Base-by-base conservation (phyloP, 108 stramenopile species). In the Cyclotella cryptica region DNA sequence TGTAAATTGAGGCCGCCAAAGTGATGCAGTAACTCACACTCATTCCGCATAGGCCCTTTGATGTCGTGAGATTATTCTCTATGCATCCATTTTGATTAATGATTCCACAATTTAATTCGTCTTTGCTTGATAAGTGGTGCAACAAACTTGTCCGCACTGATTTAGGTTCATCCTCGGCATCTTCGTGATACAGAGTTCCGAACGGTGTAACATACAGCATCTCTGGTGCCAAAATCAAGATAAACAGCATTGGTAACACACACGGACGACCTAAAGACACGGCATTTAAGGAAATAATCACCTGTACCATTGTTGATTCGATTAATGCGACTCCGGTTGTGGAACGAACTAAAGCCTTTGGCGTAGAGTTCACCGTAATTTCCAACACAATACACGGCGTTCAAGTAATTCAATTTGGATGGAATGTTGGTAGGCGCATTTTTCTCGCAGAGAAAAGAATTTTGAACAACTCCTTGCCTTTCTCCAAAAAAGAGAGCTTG, bases 91-190 rank as follows among this genome's bases (percentile, higher is more conserved):
- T 45, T 42, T 49, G 47, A n/a, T 65, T 59, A 1, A 72, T 17
- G 18, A 89, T 74, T 41, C 86, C 89, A 80, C 88, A 89, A 17
- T 74, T 77, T 51, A 89, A 65, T 29, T 47, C 61, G 6, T 84
- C 82, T 43, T 70, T 46, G 15, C 60, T 29, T 24, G 21, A 40
- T 15, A 87, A 85, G 1, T 39, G 54, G 7, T 47, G 44, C 24
- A 86, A n/a, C 10, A 74, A 75, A 35, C 67, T 65, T 17, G 43
- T 47, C 24, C 14, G 14, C 30, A 17, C 43, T 62, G 18, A 42
- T 29, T 35, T 40, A 11, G 52, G 18, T 42, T 39, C 17, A 46
- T 40, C 17, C 9, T 29, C 22, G 19, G 11, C 26, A 47, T 29
- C 18, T 47, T 61, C 27, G 5, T 27, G 19, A 24, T 17, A 15